phyloP scores from a whole-genome alignment of 805 yeast genomes.

The Yamadazyma philogaea region DNA sequence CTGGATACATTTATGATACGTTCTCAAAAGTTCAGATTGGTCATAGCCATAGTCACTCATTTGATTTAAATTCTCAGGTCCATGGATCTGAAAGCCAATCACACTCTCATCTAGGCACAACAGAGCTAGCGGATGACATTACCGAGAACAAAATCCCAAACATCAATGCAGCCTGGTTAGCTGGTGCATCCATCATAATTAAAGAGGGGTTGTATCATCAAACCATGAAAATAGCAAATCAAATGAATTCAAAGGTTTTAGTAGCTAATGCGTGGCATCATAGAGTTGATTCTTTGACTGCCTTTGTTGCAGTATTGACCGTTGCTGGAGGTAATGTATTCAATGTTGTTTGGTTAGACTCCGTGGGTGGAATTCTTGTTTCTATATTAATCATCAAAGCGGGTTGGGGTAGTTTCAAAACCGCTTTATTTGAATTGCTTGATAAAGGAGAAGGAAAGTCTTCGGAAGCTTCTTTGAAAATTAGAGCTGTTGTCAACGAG shows the following conservation, averaged over 20 bases:
- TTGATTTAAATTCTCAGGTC: slow-evolving; percentile 17
- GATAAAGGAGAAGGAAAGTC: slow-evolving; percentile 62
- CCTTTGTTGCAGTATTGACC: slow-evolving; percentile 84
- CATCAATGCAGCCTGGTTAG: slow-evolving; percentile 95
- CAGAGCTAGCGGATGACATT: background rate
- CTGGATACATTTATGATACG: slow-evolving; percentile 56
- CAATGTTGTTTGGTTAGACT: slow-evolving; percentile 80
- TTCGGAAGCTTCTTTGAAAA: slow-evolving; percentile 47
- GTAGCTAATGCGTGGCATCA: slow-evolving; percentile 99
- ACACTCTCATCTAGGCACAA: slow-evolving; percentile 28
- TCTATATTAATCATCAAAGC: slow-evolving; percentile 80
- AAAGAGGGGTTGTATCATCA: slow-evolving; percentile 87
- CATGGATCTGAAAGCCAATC: slow-evolving; percentile 7
- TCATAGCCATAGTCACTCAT: slow-evolving; percentile 52
- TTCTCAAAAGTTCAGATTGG: slow-evolving; percentile 46
- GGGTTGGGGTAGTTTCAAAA: slow-evolving; percentile 70
- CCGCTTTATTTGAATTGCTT: slow-evolving; percentile 70
- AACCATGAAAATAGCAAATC: slow-evolving; percentile 75
- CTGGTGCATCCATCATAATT: slow-evolving; percentile 79
- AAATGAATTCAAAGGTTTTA: slow-evolving; percentile 80
- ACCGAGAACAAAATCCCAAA: slow-evolving; percentile 35
- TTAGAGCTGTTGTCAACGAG: slow-evolving; percentile 40
- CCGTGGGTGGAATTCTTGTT: slow-evolving; percentile 87
- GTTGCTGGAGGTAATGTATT: slow-evolving; percentile 82
- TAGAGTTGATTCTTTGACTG: slow-evolving; percentile 88